These are phyloP conservation scores for Colletotrichum abscissum DNA, from an alignment of 2,329 filamentous ascomycete species.

Conservation along the genomic window DNA sequence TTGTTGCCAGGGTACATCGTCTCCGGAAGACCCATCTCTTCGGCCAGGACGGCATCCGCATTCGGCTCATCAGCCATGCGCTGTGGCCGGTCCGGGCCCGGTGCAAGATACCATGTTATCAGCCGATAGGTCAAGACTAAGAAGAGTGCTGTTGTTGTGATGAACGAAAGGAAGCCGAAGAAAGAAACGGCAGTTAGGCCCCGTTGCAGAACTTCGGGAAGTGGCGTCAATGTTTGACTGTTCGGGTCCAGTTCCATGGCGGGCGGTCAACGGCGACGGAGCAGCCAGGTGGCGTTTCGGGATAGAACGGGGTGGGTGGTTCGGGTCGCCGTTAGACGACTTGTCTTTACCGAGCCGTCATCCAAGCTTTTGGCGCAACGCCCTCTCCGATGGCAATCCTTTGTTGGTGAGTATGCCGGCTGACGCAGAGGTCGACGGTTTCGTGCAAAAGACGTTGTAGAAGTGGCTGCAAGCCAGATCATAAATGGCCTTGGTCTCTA, in stretches of 20 bases:
- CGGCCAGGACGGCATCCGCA: slow-evolving; percentile 41
- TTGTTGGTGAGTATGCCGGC: background rate
- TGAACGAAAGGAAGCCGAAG: slow-evolving; percentile 50
- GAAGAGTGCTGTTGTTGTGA: slow-evolving; percentile 46
- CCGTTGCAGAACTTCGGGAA: slow-evolving; percentile 46
- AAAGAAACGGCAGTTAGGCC: slow-evolving; percentile 50
- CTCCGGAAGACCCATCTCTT: slow-evolving; percentile 39
- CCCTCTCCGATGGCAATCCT: background rate
- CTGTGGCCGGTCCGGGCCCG: slow-evolving; percentile 39
- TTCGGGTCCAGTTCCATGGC: slow-evolving; percentile 26
- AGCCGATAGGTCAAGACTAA: slow-evolving; percentile 49
- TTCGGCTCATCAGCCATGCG: slow-evolving; percentile 44
- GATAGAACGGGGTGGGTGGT: background rate
- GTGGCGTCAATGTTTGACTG: slow-evolving; percentile 44
- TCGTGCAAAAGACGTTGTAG: background rate
- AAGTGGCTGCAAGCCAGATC: slow-evolving; percentile 18
- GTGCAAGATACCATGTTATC: slow-evolving; percentile 45
- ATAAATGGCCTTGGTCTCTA: slow-evolving; percentile 16
- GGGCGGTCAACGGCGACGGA: background rate
- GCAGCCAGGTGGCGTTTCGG: slow-evolving; percentile 7
- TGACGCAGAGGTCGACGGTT: background rate
- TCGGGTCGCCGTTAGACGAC: background rate
- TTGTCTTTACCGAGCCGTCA: background rate
- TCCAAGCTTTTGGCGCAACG: background rate
- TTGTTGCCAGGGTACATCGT: slow-evolving; percentile 38